These are phyloP conservation scores for Hyphopichia burtonii DNA, from an alignment of 1,139 yeast species.

Conservation along the genomic window DNA sequence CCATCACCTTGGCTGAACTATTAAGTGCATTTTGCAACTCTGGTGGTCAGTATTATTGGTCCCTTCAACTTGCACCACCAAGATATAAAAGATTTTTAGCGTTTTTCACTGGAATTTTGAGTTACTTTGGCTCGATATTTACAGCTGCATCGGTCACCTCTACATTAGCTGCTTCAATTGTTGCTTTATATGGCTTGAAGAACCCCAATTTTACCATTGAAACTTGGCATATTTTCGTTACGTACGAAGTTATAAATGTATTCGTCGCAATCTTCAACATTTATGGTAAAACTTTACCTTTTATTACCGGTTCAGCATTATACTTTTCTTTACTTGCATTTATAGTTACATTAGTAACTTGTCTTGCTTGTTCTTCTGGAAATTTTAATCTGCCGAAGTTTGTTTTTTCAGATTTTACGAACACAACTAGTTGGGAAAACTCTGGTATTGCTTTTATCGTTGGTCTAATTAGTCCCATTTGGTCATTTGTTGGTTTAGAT, in stretches of 20 bases:
- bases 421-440: slow-evolving; percentile 40
- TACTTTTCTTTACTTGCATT: slow-evolving; percentile 38
- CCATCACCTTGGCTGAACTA: slow-evolving; percentile 14
- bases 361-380: slow-evolving; percentile 37
- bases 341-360: slow-evolving; percentile 32
- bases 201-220: slow-evolving; percentile 42
- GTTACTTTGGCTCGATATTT: slow-evolving; percentile 9
- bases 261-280: slow-evolving; percentile 35
- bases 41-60: slow-evolving; percentile 21
- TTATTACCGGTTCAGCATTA: slow-evolving; percentile 33
- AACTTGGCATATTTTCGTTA: slow-evolving; percentile 54
- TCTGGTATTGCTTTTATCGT: slow-evolving; percentile 51
- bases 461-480: slow-evolving; percentile 65
- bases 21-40: slow-evolving; percentile 17
- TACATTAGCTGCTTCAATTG: slow-evolving; percentile 6
- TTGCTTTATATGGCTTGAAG: slow-evolving; percentile 8
- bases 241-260: slow-evolving; percentile 40
- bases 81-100: slow-evolving; percentile 6
- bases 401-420: slow-evolving; percentile 36
- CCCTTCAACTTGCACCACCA: slow-evolving; percentile 8
- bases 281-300: slow-evolving; percentile 36
- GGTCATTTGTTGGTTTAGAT: slow-evolving; percentile 67
- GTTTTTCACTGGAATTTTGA: slow-evolving; percentile 7
- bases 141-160: slow-evolving; percentile 9
- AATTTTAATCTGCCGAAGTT: slow-evolving; percentile 32